phyloP scores from a whole-genome alignment of 1,284 basidiomycete genomes.

The Ustilago sp. region DNA sequence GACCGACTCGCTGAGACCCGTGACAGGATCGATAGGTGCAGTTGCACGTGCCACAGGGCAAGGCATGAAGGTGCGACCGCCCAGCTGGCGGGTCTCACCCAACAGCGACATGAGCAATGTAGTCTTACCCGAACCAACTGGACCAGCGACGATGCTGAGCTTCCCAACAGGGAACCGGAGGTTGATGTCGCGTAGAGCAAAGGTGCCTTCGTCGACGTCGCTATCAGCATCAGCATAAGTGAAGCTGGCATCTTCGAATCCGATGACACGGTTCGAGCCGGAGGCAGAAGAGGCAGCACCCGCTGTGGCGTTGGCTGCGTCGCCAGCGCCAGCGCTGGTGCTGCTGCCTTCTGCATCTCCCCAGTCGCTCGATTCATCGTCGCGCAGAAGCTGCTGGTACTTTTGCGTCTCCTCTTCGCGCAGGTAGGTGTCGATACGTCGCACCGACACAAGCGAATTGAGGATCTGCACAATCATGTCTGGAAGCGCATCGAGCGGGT shows the following conservation, averaged over 20 bases:
- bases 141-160: constrained; percentile 77
- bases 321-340: constrained; percentile 5
- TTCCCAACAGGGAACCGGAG: constrained; percentile 75
- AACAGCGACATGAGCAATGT: constrained; percentile 74
- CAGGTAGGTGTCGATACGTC: constrained; percentile 71
- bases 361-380: constrained; percentile 60
- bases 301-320: background rate
- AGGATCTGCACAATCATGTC: constrained; percentile 72
- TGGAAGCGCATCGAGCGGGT: constrained; percentile 61
- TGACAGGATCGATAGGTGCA: constrained; percentile 70
- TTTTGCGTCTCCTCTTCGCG: constrained; percentile 74
- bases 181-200: constrained; percentile 73
- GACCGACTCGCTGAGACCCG: constrained; percentile 79
- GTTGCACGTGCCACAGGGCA: constrained; percentile 71
- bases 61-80: constrained; percentile 73
- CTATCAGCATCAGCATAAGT: constrained; percentile 64
- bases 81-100: constrained; percentile 73
- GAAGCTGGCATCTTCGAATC: constrained; percentile 73
- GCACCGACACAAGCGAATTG: constrained; percentile 66
- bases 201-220: constrained; percentile 61
- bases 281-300: constrained; percentile 5
- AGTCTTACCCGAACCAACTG: constrained; percentile 73
- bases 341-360: constrained; percentile 57
- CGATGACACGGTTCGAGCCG: constrained; percentile 65
- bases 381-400: constrained; percentile 71